phyloP scores from a whole-genome alignment of 1,284 basidiomycete species.

The Fomitiporia mediterranea region DNA sequence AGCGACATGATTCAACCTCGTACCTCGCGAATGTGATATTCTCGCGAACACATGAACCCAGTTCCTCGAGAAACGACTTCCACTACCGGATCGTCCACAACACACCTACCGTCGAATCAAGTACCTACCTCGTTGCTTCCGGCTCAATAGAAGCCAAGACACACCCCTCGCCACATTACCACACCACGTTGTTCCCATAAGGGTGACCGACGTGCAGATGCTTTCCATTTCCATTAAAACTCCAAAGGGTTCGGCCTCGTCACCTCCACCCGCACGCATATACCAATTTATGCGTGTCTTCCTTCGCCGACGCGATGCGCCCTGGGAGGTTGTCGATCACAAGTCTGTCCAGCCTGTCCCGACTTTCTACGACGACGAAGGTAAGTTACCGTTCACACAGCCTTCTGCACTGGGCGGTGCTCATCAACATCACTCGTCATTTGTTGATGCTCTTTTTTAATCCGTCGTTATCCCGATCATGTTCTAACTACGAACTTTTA shows the following conservation, averaged over 20 bases:
- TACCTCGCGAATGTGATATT: neutral
- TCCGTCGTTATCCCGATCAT: neutral
- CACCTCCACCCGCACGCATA: conserved; percentile 7
- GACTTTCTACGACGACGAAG: conserved; percentile 60
- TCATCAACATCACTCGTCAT: conserved; percentile 11
- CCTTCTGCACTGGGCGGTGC: neutral
- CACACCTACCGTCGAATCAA: neutral
- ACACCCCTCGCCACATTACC: neutral
- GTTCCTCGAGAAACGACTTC: neutral
- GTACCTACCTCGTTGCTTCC: neutral
- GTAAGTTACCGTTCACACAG: conserved; percentile 28
- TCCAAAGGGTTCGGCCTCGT: neutral
- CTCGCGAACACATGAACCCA: neutral
- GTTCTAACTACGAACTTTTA: conserved; percentile 15
- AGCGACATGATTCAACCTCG: neutral
- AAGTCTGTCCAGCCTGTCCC: conserved; percentile 58
- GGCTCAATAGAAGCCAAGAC: neutral
- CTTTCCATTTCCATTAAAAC: neutral
- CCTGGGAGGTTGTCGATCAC: conserved; percentile 75
- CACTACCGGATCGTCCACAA: neutral
- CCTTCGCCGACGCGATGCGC: conserved; percentile 33
- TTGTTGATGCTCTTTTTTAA: conserved; percentile 8
- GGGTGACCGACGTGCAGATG: neutral
- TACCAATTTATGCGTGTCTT: conserved; percentile 18
- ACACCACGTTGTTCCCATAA: neutral